phyloP scores from a whole-genome alignment of 2,329 filamentous ascomycete species.

The Pseudogymnoascus sp. region DNA sequence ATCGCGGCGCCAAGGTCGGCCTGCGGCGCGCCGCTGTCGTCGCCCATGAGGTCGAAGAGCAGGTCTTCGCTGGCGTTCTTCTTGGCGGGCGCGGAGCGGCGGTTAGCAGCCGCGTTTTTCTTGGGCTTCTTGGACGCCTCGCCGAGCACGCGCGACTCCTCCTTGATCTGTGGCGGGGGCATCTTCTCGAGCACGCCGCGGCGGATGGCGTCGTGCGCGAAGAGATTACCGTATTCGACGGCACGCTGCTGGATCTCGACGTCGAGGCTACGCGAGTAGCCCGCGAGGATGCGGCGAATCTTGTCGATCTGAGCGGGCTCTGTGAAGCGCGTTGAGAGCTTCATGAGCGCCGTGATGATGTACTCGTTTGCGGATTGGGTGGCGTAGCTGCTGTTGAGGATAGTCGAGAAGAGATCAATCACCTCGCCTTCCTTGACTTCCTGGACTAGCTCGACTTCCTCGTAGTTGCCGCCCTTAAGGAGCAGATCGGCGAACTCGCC shows the following conservation, averaged over 20 bases:
- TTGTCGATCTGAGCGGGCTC: slow-evolving; percentile 82
- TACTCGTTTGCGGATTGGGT: slow-evolving; percentile 90
- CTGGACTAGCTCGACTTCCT: slow-evolving; percentile 81
- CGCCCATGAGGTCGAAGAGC: slow-evolving; percentile 86
- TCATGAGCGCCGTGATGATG: slow-evolving; percentile 90
- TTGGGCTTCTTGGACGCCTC: slow-evolving; percentile 65
- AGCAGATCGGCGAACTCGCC: slow-evolving; percentile 92
- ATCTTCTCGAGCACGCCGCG: slow-evolving; percentile 92
- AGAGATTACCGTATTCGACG: slow-evolving; percentile 93
- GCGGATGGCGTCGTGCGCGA: slow-evolving; percentile 78
- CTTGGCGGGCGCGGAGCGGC: slow-evolving; percentile 65
- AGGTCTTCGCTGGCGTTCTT: slow-evolving; percentile 89
- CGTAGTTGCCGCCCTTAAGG: slow-evolving; percentile 82
- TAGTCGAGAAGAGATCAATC: slow-evolving; percentile 83
- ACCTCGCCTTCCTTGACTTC: slow-evolving; percentile 81
- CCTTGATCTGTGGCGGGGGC: slow-evolving; percentile 93
- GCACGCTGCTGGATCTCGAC: slow-evolving; percentile 94
- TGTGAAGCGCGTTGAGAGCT: slow-evolving; percentile 80
- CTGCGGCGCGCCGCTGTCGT: slow-evolving; percentile 52
- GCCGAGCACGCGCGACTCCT: slow-evolving; percentile 85
- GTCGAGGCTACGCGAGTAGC: slow-evolving; percentile 78
- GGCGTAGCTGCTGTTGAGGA: slow-evolving; percentile 90
- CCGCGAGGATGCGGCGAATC: slow-evolving; percentile 68
- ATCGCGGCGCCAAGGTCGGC: slow-evolving; percentile 45
- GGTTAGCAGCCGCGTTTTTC: slow-evolving; percentile 57